phyloP scores from a whole-genome alignment of 495 filamentous ascomycete species.

The Rhypophila decipiens region DNA sequence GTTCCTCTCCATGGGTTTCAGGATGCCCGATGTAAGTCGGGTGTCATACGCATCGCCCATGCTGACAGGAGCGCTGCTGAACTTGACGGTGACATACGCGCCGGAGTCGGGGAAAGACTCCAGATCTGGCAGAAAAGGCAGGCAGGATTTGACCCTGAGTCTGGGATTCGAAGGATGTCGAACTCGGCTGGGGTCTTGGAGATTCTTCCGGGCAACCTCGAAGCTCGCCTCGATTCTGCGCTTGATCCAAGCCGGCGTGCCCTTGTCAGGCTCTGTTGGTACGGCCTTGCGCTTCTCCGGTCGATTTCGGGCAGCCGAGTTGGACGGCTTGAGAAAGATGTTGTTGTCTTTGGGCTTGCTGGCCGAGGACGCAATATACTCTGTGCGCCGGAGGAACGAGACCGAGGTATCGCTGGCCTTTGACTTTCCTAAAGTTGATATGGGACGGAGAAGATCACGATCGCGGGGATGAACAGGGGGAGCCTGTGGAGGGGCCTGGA shows the following conservation, averaged over 20 bases:
- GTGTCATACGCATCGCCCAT: slow-evolving; percentile 58
- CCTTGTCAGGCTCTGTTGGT: slow-evolving; percentile 51
- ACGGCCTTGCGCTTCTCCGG: slow-evolving; percentile 36
- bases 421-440: slow-evolving; percentile 76
- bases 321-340: slow-evolving; percentile 34
- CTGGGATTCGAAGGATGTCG: slow-evolving; percentile 79
- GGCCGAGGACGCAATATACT: slow-evolving; percentile 79
- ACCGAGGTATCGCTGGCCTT: slow-evolving; percentile 57
- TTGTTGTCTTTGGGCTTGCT: slow-evolving; percentile 17
- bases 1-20: slow-evolving; percentile 56
- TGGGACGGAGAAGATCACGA: slow-evolving; percentile 68
- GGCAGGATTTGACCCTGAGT: slow-evolving; percentile 69
- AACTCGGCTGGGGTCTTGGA: slow-evolving; percentile 64
- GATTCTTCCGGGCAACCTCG: slow-evolving; percentile 61
- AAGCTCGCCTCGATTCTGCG: slow-evolving; percentile 80
- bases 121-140: slow-evolving; percentile 81
- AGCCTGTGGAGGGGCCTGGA: slow-evolving; percentile 64
- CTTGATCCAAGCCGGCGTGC: slow-evolving; percentile 74
- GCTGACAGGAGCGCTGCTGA: slow-evolving; percentile 70
- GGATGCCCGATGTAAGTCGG: slow-evolving; percentile 72
- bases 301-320: slow-evolving; percentile 30
- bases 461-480: slow-evolving; percentile 75
- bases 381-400: slow-evolving; percentile 91
- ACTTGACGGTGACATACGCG: slow-evolving; percentile 83
- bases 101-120: slow-evolving; percentile 81